A percentile compares a stretch with the other conserved stretches of the same genome.
phyloP scores from a whole-genome alignment of 2,329 filamentous ascomycete species.

The Trichoderma polysporum region DNA sequence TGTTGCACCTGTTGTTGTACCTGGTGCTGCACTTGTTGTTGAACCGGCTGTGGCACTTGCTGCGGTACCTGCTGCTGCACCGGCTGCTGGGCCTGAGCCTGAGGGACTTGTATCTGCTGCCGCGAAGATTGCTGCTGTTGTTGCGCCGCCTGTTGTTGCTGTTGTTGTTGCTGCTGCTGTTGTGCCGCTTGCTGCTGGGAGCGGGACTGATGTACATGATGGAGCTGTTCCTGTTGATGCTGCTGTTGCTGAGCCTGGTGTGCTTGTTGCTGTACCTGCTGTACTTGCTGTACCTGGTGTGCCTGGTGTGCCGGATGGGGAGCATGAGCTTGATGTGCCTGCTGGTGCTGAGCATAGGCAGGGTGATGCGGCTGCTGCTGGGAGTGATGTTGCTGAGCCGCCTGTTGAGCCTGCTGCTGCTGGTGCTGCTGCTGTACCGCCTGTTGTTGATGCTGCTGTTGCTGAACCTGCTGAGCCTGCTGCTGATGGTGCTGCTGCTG shows the following conservation, averaged over 20 bases:
- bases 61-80: conserved; percentile 26
- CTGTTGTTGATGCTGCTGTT: neutral
- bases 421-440: conserved; percentile 25
- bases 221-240: conserved; percentile 30
- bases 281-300: conserved; percentile 15
- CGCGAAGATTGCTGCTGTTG: conserved; percentile 20
- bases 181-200: conserved; percentile 31
- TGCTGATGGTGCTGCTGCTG: conserved; percentile 34
- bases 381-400: conserved; percentile 30
- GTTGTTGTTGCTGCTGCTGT: conserved; percentile 26
- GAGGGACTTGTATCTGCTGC: conserved; percentile 7
- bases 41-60: conserved; percentile 25
- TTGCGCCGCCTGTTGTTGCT: conserved; percentile 31
- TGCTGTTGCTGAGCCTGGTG: conserved; percentile 34
- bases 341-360: conserved; percentile 25
- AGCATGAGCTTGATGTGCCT: conserved; percentile 27
- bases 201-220: conserved; percentile 29
- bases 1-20: conserved; percentile 11
- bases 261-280: conserved; percentile 25
- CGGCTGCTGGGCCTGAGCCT: neutral
- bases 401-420: conserved; percentile 30
- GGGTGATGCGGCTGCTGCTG: conserved; percentile 29
- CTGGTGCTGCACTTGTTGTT: conserved; percentile 17
- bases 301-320: conserved; percentile 23
- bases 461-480: conserved; percentile 28